Evolutionary conservation across 129 eudicot genomes (phyloP).

Genomic region (Apium graveolens): DNA sequence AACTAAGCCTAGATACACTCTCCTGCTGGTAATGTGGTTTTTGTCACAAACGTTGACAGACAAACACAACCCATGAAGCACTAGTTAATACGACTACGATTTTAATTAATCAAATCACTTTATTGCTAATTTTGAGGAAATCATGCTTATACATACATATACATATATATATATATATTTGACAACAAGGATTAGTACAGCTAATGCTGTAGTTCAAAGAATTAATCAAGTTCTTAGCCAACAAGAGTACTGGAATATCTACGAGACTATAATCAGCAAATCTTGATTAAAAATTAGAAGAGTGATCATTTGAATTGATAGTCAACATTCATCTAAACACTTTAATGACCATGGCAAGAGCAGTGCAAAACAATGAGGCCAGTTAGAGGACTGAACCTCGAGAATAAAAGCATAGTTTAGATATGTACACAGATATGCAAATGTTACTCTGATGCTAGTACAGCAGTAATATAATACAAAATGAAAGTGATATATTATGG

Average conservation of each 20-base stretch:
- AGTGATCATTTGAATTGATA: neutral
- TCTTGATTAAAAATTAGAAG: neutral
- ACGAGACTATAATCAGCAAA: neutral
- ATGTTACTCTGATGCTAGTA: neutral
- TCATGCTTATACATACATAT: conserved; percentile 7
- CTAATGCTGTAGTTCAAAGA: conserved; percentile 21
- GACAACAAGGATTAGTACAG: conserved; percentile 2
- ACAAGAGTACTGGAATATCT: neutral
- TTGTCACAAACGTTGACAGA: conserved; percentile 30
- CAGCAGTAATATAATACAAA: neutral
- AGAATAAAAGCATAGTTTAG: neutral
- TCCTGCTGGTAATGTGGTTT: neutral
- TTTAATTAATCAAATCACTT: conserved; percentile 9
- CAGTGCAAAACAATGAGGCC: conserved; percentile 1
- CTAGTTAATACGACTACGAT: conserved; percentile 20
- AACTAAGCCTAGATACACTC: neutral
- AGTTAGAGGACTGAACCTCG: neutral
- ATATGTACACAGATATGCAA: neutral
- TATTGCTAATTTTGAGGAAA: conserved; percentile 44
- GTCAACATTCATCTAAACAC: neutral
- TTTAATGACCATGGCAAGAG: neutral
- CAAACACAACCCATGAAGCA: conserved; percentile 55
- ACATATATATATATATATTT: neutral
- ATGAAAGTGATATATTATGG: neutral
- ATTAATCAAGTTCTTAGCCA: neutral